Percentiles rank a stretch among this genome's conserved stretches.
Evolutionary conservation across 2,329 filamentous ascomycete genomes (phyloP).

Genomic region (Shiraia sp.): DNA sequence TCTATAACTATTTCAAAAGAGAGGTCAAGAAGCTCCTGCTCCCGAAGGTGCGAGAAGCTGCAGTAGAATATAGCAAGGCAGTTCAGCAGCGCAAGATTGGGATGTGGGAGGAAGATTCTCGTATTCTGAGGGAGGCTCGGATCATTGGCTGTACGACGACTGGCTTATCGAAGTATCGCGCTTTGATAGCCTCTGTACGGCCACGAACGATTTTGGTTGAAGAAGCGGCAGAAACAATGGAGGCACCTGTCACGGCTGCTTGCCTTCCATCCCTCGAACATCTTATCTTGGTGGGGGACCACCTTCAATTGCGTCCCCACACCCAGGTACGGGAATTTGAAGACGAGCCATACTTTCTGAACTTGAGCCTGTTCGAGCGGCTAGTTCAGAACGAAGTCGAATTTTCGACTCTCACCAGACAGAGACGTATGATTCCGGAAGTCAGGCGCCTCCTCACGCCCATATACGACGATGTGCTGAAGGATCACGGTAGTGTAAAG

Average conservation of each 20-base stretch:
- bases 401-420: constrained; percentile 66
- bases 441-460: constrained; percentile 64
- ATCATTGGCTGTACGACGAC: constrained; percentile 76
- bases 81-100: constrained; percentile 60
- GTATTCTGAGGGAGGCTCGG: constrained; percentile 48
- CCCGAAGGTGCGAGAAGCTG: constrained; percentile 53
- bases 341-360: constrained; percentile 65
- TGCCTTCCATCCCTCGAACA: constrained; percentile 67
- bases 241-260: constrained; percentile 63
- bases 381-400: constrained; percentile 68
- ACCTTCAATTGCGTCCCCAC: constrained; percentile 75
- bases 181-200: constrained; percentile 66
- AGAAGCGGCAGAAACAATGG: constrained; percentile 77
- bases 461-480: constrained; percentile 61
- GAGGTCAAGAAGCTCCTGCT: constrained; percentile 56
- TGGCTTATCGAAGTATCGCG: constrained; percentile 78
- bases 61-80: constrained; percentile 55
- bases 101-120: constrained; percentile 62
- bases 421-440: constrained; percentile 74
- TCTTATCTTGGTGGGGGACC: constrained; percentile 74
- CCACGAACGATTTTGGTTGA: constrained; percentile 75
- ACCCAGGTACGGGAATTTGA: constrained; percentile 66
- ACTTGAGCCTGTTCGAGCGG: constrained; percentile 79
- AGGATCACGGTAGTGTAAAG: constrained; percentile 62
- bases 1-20: constrained; percentile 69